Base-by-base conservation (phyloP, 164 flowering plant genomes). In the Magnolia changhungtana region DNA sequence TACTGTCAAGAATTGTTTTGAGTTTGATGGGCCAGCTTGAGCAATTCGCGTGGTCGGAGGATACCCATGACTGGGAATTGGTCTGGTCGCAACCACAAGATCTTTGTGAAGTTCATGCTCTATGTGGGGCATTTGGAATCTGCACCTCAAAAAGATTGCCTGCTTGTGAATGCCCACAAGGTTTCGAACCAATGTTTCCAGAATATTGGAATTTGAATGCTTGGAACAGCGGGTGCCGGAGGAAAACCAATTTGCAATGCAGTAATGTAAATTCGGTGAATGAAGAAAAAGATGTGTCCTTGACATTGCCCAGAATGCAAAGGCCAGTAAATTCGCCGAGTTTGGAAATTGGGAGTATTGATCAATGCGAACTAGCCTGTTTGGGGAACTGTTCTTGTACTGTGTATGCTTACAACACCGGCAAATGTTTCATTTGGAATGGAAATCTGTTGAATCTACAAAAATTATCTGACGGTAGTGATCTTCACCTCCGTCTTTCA, bases 211-310 rank as follows among this genome's bases (percentile, higher is more conserved):
- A 65, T 19, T 21, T 74, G 50, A 10, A 9, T 1, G 77, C 72
- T 63, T 8, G 50, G 18, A 71, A 78, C 9, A 72, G 72, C 67
- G 84, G 84, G 16, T 82, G 82, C 69, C 76, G 67, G 45, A 79
- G 82, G 67, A 80, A 72, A 2, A 52, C 63, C 0, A 45, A 73
- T 10, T 61, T 80, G 74, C 76, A 74, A 18, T 82, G 84, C 72
- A 55, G 37, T 10, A 63, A 16, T 71, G 45, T 58, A 14, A 23
- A n/a, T 1, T 21, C 27, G 0, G 29, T 61, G 27, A 68, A 64
- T 27, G 20, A 8, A 69, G 23, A 49, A 50, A 67, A 16, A 4
- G 23, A 50, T 19, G n/a, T 52, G 11, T 69, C 49, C 21, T 69
- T 45, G 50, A 45, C 45, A 21, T 19, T n/a, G 23, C 52, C 3